These are phyloP conservation scores for Xylaria polymorpha DNA, from an alignment of 2,329 filamentous ascomycete genomes.

Conservation along the genomic window DNA sequence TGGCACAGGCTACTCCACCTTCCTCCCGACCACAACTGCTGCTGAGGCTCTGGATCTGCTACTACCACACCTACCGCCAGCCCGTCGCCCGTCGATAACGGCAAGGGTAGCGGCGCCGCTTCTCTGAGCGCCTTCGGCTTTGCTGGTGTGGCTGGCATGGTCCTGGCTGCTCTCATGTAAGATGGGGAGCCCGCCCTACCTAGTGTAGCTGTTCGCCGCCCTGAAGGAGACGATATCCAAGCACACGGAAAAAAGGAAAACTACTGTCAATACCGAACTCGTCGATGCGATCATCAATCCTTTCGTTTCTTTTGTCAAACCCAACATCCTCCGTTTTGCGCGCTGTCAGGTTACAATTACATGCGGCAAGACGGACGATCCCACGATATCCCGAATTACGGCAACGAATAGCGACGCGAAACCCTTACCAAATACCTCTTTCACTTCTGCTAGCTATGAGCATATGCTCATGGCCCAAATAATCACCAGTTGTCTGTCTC, in stretches of 20 bases:
- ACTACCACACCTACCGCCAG: conserved; percentile 48
- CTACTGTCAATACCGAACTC: conserved; percentile 38
- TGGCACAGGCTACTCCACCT: conserved; percentile 48
- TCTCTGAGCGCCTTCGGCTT: conserved; percentile 59
- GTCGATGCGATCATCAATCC: conserved; percentile 47
- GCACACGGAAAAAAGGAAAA: conserved; percentile 5
- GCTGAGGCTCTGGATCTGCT: conserved; percentile 39
- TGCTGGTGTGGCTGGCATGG: conserved; percentile 62
- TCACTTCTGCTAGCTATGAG: conserved; percentile 39
- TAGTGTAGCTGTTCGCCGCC: conserved; percentile 29
- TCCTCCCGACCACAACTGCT: conserved; percentile 45
- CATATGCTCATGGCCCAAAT: conserved; percentile 35
- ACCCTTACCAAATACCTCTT: conserved; percentile 36
- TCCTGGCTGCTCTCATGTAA: conserved; percentile 65
- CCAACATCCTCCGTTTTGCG: conserved; percentile 45
- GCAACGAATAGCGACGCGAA: conserved; percentile 41
- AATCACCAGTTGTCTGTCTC: conserved; percentile 40
- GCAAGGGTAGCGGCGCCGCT: conserved; percentile 54
- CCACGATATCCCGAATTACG: conserved; percentile 42
- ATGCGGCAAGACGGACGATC: conserved; percentile 48
- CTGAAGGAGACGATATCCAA: conserved; percentile 18
- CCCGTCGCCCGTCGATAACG: conserved; percentile 51
- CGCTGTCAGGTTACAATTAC: conserved; percentile 46
- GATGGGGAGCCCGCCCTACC: conserved; percentile 20
- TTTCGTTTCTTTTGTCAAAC: conserved; percentile 52